phyloP scores from a whole-genome alignment of 169 alveolate genomes.

The Plasmodium gaboni region DNA sequence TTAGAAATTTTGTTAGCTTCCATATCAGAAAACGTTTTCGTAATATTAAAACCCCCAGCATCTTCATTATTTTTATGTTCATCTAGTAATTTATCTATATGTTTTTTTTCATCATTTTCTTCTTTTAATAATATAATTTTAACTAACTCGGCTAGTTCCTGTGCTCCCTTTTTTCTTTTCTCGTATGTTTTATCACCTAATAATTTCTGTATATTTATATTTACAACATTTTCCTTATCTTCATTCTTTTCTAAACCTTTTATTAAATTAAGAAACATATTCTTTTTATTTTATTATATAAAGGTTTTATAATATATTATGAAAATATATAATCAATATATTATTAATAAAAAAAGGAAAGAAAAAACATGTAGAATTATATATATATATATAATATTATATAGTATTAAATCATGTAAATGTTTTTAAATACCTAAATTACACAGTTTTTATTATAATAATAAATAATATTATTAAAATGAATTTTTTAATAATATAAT shows the following conservation, averaged over 20 bases:
- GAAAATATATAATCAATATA: background rate
- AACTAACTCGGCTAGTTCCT: conserved; percentile 49
- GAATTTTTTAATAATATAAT: too few species aligned
- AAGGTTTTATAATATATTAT: background rate
- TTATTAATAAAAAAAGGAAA: background rate
- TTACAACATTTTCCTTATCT: conserved; percentile 54
- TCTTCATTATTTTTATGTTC: conserved; percentile 14
- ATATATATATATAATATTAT: too few species aligned
- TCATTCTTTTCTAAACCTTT: conserved; percentile 66
- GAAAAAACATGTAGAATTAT: background rate
- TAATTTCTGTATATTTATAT: conserved; percentile 32
- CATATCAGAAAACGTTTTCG: conserved; percentile 17
- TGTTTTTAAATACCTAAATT: too few species aligned
- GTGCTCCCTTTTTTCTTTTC: conserved; percentile 74
- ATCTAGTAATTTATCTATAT: conserved; percentile 19
- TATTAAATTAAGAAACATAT: conserved; percentile 54
- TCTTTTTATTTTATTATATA: background rate
- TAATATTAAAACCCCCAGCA: background rate
- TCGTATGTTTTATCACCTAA: conserved; percentile 69
- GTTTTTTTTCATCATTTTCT: conserved; percentile 50
- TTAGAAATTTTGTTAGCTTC: conserved; percentile 24
- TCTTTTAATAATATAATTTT: conserved; percentile 49
- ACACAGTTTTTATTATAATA: too few species aligned
- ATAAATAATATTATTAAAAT: too few species aligned
- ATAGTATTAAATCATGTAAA: too few species aligned